phyloP scores from a whole-genome alignment of 164 flowering plant species.

The Chimonanthus salicifolius region DNA sequence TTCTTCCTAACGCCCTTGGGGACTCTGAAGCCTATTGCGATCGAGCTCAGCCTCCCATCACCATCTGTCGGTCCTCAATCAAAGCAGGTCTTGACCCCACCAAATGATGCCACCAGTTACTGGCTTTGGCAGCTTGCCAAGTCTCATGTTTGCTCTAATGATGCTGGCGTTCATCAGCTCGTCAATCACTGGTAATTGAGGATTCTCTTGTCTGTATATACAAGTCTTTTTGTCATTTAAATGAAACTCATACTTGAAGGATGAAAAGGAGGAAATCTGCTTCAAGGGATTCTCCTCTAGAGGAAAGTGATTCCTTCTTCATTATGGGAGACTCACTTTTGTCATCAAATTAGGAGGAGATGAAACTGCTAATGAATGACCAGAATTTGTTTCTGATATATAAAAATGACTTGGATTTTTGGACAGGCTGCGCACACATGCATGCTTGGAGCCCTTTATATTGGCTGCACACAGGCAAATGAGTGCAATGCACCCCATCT shows the following conservation, averaged over 20 bases:
- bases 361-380: neutral
- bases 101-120: conserved; percentile 55
- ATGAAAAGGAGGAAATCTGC: neutral
- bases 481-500: conserved; percentile 94
- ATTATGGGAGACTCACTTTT: too few species aligned
- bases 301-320: too few species aligned
- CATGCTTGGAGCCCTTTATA: conserved; percentile 78
- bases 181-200: conserved; percentile 71
- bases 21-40: conserved; percentile 84
- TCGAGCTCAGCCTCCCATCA: conserved; percentile 78
- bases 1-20: conserved; percentile 57
- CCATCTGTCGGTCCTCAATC: conserved; percentile 26
- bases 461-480: conserved; percentile 84
- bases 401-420: neutral
- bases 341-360: too few species aligned
- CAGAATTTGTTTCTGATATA: neutral
- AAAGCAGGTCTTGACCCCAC: conserved; percentile 70
- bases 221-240: neutral
- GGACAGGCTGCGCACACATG: conserved; percentile 81
- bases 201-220: neutral
- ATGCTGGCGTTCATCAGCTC: conserved; percentile 91
- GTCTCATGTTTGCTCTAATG: conserved; percentile 87
- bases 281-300: too few species aligned
- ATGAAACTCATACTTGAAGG: neutral
- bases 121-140: conserved; percentile 95